Percentiles rank a stretch among this genome's conserved stretches.
Evolutionary conservation across 2,329 filamentous ascomycete species (phyloP).

Genomic region (Ambrosiella beaveri): DNA sequence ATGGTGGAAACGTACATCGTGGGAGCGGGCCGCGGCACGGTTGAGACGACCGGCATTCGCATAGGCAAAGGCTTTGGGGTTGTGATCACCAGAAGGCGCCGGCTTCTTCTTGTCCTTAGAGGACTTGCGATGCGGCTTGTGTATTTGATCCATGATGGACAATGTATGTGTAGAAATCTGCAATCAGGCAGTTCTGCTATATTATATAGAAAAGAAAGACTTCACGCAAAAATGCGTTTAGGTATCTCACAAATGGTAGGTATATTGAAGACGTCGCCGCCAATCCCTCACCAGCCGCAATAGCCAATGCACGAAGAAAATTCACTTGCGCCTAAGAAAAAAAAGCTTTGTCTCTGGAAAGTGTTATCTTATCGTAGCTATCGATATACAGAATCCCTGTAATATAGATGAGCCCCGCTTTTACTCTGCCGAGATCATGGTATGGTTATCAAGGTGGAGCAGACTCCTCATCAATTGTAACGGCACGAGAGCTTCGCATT

Average conservation of each 20-base stretch:
- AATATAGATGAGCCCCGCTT: background rate
- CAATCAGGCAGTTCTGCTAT: background rate
- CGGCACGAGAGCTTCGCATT: background rate
- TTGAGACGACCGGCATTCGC: constrained; percentile 65
- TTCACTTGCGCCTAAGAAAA: background rate
- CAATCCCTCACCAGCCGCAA: background rate
- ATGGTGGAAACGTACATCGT: constrained; percentile 37
- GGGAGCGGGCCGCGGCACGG: constrained; percentile 54
- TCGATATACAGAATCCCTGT: background rate
- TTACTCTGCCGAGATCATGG: background rate
- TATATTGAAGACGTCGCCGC: background rate
- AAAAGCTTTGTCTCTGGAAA: constrained; percentile 4
- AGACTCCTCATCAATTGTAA: background rate
- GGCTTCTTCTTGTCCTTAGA: constrained; percentile 62
- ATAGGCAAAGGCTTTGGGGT: constrained; percentile 82
- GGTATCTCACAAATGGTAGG: background rate
- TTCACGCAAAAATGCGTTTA: background rate
- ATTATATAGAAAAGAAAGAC: background rate
- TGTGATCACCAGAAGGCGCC: constrained; percentile 43
- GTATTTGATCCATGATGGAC: constrained; percentile 62
- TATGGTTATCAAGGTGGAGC: background rate
- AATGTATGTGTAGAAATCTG: background rate
- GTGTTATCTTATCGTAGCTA: constrained; percentile 1
- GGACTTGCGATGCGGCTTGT: constrained; percentile 68
- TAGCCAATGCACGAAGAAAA: background rate